Evolutionary conservation across 805 yeast species (phyloP).

Genomic region (Candida gorgasii): DNA sequence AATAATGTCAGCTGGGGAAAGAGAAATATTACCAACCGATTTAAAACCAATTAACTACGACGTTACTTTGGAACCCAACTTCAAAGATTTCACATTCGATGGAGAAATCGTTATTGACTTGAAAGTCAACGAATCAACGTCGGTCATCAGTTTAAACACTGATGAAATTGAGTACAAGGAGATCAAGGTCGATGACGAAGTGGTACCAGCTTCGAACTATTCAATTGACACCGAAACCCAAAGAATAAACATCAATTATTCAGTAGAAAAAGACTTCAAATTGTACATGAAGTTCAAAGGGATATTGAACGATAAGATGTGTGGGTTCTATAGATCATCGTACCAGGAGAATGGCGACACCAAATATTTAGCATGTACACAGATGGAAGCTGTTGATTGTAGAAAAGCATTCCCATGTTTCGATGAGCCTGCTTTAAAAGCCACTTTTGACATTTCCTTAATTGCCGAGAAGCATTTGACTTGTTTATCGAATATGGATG

Average conservation of each 20-base stretch:
- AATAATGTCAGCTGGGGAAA: constrained; percentile 5
- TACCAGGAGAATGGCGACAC: constrained; percentile 63
- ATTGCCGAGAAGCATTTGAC: constrained; percentile 57
- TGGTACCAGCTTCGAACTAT: constrained; percentile 11
- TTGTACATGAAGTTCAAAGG: constrained; percentile 60
- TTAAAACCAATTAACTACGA: constrained; percentile 44
- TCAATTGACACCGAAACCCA: constrained; percentile 15
- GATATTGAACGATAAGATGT: constrained; percentile 73
- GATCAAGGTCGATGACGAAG: constrained; percentile 39
- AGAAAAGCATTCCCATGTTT: constrained; percentile 86
- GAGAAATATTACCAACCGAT: constrained; percentile 43
- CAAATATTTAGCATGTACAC: constrained; percentile 78
- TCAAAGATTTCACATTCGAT: constrained; percentile 56
- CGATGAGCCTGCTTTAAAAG: constrained; percentile 77
- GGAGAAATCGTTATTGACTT: constrained; percentile 59
- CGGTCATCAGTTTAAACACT: constrained; percentile 56
- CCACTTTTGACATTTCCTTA: constrained; percentile 65
- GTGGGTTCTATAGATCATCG: constrained; percentile 75
- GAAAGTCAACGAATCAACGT: constrained; percentile 48
- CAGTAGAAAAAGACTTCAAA: constrained; percentile 40
- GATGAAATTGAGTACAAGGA: constrained; percentile 63
- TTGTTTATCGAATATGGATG: constrained; percentile 72
- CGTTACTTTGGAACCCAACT: constrained; percentile 43
- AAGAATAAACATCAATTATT: constrained; percentile 32
- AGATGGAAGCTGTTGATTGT: constrained; percentile 85